phyloP scores from a whole-genome alignment of 192 early-diverging fungal genomes.

The Linnemannia schmuckeri region DNA sequence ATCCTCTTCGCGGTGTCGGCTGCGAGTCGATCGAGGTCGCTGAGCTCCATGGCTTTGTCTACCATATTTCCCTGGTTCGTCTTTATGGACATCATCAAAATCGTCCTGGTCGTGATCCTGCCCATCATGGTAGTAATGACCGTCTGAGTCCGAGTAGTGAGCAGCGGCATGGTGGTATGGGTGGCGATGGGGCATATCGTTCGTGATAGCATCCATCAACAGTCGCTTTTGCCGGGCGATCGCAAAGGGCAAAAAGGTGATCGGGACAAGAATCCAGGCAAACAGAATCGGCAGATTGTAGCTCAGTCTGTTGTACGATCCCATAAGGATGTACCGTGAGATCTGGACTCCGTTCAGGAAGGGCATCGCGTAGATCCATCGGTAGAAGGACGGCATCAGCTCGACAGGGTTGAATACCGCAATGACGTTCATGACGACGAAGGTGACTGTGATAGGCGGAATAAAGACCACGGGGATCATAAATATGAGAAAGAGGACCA shows the following conservation, averaged over 20 bases:
- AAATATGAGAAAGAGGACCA: constrained; percentile 47
- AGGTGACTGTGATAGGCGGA: constrained; percentile 32
- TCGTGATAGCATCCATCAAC: constrained; percentile 25
- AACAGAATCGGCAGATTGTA: constrained; percentile 59
- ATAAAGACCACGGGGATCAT: constrained; percentile 35
- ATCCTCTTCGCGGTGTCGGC: not conserved
- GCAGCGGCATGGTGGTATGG: constrained; percentile 5
- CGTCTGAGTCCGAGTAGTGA: not conserved
- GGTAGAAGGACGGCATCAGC: constrained; percentile 58
- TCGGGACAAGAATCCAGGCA: constrained; percentile 52
- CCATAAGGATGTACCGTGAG: constrained; percentile 56
- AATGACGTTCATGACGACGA: constrained; percentile 59
- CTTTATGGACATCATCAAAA: not conserved
- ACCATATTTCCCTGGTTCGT: not conserved
- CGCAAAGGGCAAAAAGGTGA: constrained; percentile 39
- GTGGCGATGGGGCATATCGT: constrained; percentile 9
- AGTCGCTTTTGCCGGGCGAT: constrained; percentile 53
- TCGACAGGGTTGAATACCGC: constrained; percentile 54
- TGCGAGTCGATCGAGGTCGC: not conserved
- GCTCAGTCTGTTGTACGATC: constrained; percentile 52
- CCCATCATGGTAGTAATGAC: not conserved
- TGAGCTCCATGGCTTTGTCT: not conserved
- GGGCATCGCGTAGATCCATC: constrained; percentile 58
- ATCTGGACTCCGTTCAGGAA: constrained; percentile 64
- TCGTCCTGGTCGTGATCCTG: not conserved